Evolutionary conservation across 495 filamentous ascomycete genomes (phyloP).

Genomic region (Staphylotrichum tortipilum): DNA sequence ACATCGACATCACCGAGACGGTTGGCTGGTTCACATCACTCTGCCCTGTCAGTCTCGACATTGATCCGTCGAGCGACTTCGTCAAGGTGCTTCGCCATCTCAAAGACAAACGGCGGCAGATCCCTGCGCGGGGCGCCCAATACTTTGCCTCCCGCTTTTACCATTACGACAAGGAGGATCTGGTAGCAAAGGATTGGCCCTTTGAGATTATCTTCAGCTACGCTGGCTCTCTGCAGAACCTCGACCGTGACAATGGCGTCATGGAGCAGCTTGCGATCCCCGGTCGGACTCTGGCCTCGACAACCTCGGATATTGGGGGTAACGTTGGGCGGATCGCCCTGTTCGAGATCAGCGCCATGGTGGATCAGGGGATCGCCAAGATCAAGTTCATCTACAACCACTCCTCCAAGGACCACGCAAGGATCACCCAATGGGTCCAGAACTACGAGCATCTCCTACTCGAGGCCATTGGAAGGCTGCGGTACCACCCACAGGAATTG

Average conservation of each 20-base stretch:
- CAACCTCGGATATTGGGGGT: conserved; percentile 50
- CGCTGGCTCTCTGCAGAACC: conserved; percentile 53
- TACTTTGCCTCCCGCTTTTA: conserved; percentile 39
- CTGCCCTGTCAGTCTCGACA: conserved; percentile 26
- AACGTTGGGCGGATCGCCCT: conserved; percentile 51
- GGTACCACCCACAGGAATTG: conserved; percentile 38
- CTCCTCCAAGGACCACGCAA: conserved; percentile 48
- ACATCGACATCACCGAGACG: conserved; percentile 37
- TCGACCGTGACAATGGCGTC: conserved; percentile 53
- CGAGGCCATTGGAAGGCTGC: conserved; percentile 42
- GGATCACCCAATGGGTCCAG: conserved; percentile 51
- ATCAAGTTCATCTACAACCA: conserved; percentile 57
- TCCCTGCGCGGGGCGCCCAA: conserved; percentile 18
- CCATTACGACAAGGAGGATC: conserved; percentile 32
- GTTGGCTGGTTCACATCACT: conserved; percentile 45
- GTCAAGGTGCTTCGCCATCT: conserved; percentile 32
- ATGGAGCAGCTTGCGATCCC: conserved; percentile 47
- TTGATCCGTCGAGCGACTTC: conserved; percentile 32
- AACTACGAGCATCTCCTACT: conserved; percentile 49
- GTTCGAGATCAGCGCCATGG: conserved; percentile 54
- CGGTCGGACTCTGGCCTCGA: conserved; percentile 28
- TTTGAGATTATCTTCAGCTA: conserved; percentile 69
- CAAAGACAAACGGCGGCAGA: conserved; percentile 32
- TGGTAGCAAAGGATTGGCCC: conserved; percentile 45
- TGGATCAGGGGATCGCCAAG: conserved; percentile 51